These are phyloP conservation scores for Suhomyces kunorum DNA, from an alignment of 1,139 yeast species.

Conservation along the genomic window DNA sequence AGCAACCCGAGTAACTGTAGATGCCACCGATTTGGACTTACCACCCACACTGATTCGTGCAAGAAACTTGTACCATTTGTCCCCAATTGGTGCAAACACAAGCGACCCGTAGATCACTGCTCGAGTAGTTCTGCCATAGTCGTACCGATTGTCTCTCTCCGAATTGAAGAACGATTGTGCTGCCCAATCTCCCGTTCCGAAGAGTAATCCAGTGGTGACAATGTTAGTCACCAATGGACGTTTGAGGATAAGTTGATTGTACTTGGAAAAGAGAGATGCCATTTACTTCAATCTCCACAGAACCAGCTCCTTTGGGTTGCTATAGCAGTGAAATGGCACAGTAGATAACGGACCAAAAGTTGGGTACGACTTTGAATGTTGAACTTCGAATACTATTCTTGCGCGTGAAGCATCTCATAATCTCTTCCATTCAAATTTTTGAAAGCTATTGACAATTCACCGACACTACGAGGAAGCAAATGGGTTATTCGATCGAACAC, in stretches of 20 bases:
- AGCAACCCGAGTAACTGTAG: constrained; percentile 43
- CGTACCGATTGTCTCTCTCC: constrained; percentile 21
- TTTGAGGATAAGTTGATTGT: constrained; percentile 31
- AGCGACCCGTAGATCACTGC: constrained; percentile 41
- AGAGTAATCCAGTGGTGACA: constrained; percentile 41
- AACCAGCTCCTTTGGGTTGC: too few relatives aligned
- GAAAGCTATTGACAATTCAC: too few relatives aligned
- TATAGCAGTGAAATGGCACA: too few relatives aligned
- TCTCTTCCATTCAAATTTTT: too few relatives aligned
- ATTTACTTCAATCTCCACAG: constrained; percentile 3
- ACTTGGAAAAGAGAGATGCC: constrained; percentile 24
- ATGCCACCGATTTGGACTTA: constrained; percentile 1
- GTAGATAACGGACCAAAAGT: too few relatives aligned
- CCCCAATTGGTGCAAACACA: constrained; percentile 46
- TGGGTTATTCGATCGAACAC: too few relatives aligned
- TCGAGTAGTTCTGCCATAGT: constrained; percentile 33
- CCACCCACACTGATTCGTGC: constrained; percentile 19
- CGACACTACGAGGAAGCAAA: too few relatives aligned
- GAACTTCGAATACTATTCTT: too few relatives aligned
- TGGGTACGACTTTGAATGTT: too few relatives aligned
- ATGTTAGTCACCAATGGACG: constrained; percentile 41
- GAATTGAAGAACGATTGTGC: constrained; percentile 39
- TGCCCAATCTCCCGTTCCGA: constrained; percentile 44
- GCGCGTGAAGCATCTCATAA: too few relatives aligned
- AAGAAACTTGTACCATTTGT: constrained; percentile 41